Base-by-base conservation (phyloP, 768 basidiomycete species). In the Cystobasidium tubakii region DNA sequence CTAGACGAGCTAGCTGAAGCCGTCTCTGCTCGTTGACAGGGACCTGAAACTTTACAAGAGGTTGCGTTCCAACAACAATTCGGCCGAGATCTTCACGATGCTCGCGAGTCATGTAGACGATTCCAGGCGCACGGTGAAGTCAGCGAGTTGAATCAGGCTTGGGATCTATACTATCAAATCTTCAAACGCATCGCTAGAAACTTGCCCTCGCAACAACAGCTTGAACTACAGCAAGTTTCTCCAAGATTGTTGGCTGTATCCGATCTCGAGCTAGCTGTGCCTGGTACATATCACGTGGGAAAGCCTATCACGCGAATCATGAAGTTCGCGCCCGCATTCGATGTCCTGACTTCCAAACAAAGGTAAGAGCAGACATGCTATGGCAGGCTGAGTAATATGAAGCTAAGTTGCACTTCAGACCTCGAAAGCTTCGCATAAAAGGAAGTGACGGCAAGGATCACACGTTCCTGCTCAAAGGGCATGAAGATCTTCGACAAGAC, bases 141-240 rank as follows among this genome's bases (percentile, higher is more conserved):
- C 71, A 87, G 87, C 63, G 92, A 97, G 79, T 83, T 99, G 60
- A 96, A 98, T 80, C 91, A 90, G 79, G 96, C 96, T 36, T 99
- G 96, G 96, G 96, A 98, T 79, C 93, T 97, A 31, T 99, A 99
- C 82, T 99, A 97, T 79, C 87, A 94, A 91, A 90, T 97, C 36
- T 98, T 98, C 85, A 91, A 91, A 82, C 92, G 91, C 81, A 88
- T 99, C 71, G 91, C 96, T 80, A 97, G 94, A 82, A 92, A 92
- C 77, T 82, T 99, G 29, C 91, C 92, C 21, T 87, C 89, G 74
- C 84, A 97, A 57, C 91, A 89, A 2, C 53, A 76, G 25, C 84
- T 99, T 66, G 96, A 99, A 79, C 83, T 99, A 74, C 94, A 98
- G 86, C 96, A 96, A 78, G 94, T 97, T 13, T 98, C 96, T 15